Percentiles rank a stretch among this genome's conserved stretches.
These are phyloP conservation scores for Penicillium alfredii DNA, from an alignment of 495 filamentous ascomycete species.

Conservation along the genomic window DNA sequence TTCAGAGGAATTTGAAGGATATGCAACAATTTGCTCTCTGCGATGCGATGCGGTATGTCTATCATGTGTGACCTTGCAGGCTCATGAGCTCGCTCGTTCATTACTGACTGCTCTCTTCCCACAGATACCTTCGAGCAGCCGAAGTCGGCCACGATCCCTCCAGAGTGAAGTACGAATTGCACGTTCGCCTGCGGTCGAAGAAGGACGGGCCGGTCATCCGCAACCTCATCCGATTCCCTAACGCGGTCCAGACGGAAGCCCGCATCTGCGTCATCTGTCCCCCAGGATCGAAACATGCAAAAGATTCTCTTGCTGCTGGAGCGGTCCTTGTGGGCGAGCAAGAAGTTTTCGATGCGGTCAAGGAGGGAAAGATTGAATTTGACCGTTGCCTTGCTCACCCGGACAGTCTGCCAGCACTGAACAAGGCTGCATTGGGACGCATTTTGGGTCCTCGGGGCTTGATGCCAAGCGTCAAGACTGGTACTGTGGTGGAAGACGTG, in stretches of 20 bases:
- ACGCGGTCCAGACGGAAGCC: conserved; percentile 78
- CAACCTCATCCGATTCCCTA: conserved; percentile 80
- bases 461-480: conserved; percentile 85
- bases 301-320: conserved; percentile 66
- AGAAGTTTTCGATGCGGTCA: conserved; percentile 73
- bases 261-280: conserved; percentile 85
- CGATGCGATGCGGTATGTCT: conserved; percentile 83
- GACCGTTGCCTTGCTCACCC: conserved; percentile 83
- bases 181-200: conserved; percentile 67
- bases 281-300: conserved; percentile 60
- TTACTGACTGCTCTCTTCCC: conserved; percentile 11
- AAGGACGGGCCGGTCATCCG: conserved; percentile 82
- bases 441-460: conserved; percentile 82
- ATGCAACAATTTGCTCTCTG: conserved; percentile 70
- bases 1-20: conserved; percentile 52
- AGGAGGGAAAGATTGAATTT: conserved; percentile 70
- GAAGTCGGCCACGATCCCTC: conserved; percentile 79
- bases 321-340: conserved; percentile 81
- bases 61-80: too few species aligned
- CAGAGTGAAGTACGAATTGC: conserved; percentile 77
- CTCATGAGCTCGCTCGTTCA: background rate
- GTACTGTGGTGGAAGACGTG: conserved; percentile 80
- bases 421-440: conserved; percentile 69
- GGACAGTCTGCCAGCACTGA: conserved; percentile 64
- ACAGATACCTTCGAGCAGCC: conserved; percentile 79